A percentile compares a stretch with the other conserved stretches of the same genome.
Conservation (phyloP, 805 yeast species). For the Suhomyces kilbournensis region DNA sequence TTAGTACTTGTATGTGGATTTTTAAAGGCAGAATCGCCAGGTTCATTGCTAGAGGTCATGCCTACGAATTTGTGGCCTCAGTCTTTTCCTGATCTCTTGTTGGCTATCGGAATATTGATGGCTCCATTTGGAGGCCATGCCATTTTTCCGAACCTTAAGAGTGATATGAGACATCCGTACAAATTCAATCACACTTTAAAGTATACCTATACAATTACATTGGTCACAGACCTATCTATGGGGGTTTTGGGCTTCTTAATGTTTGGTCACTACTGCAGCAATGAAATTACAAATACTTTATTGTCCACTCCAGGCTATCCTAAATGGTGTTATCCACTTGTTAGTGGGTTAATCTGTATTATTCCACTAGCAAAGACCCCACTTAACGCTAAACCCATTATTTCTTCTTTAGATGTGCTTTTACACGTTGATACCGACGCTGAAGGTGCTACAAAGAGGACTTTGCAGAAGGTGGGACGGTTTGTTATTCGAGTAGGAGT, state of each 20-base stretch:
- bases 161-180: conserved; percentile 71
- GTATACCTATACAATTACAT: conserved; percentile 57
- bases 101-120: conserved; percentile 62
- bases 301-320: conserved; percentile 70
- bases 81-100: conserved; percentile 33
- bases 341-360: conserved; percentile 34
- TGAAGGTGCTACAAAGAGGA: background rate
- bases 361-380: conserved; percentile 43
- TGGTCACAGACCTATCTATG: conserved; percentile 56
- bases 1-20: conserved; percentile 49
- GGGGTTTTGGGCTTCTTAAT: conserved; percentile 69
- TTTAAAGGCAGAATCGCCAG: conserved; percentile 41
- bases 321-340: conserved; percentile 38
- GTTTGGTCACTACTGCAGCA: conserved; percentile 70
- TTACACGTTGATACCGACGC: conserved; percentile 13
- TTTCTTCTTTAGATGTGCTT: conserved; percentile 34
- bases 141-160: conserved; percentile 70
- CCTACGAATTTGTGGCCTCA: conserved; percentile 35
- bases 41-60: conserved; percentile 52
- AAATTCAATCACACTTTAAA: conserved; percentile 54
- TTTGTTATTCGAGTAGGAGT: conserved; percentile 21
- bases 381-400: conserved; percentile 36
- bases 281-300: conserved; percentile 76
- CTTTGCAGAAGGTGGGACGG: conserved; percentile 2
- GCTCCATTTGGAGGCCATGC: conserved; percentile 89